Evolutionary conservation across 352 stramenopile species (phyloP).

Genomic region (Pythium apleroticum): DNA sequence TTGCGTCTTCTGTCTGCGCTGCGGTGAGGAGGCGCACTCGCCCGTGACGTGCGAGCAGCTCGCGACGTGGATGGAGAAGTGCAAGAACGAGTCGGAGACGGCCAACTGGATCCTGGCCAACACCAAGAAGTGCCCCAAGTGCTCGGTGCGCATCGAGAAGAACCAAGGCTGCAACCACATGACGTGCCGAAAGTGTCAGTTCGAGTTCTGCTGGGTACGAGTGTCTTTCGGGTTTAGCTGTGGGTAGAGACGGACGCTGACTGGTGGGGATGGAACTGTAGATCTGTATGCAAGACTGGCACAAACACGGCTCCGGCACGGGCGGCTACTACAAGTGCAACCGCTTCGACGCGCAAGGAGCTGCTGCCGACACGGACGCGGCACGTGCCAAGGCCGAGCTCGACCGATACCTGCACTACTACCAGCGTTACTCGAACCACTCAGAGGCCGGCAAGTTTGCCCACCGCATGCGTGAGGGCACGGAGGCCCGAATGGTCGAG

Average conservation of each 20-base stretch:
- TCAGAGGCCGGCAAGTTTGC: slow-evolving; percentile 96
- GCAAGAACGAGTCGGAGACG: slow-evolving; percentile 97
- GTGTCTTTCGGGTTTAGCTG: neutral
- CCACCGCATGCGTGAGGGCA: slow-evolving; percentile 94
- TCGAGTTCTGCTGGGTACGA: slow-evolving; percentile 98
- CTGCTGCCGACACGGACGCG: slow-evolving; percentile 73
- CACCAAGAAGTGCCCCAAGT: slow-evolving; percentile 99
- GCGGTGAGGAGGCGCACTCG: slow-evolving; percentile 96
- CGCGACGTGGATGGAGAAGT: slow-evolving; percentile 95
- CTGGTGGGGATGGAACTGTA: slow-evolving; percentile 6
- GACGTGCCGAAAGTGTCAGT: slow-evolving; percentile 91
- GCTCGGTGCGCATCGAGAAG: slow-evolving; percentile 98
- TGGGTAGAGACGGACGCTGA: neutral
- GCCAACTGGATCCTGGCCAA: slow-evolving; percentile 99
- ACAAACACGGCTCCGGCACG: slow-evolving; percentile 95
- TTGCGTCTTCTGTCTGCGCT: slow-evolving; percentile 91
- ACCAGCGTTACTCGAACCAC: slow-evolving; percentile 98
- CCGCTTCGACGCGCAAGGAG: slow-evolving; percentile 88
- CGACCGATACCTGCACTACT: slow-evolving; percentile 99
- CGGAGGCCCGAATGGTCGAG: slow-evolving; percentile 95
- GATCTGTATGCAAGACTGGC: slow-evolving; percentile 96
- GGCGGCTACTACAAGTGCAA: slow-evolving; percentile 99
- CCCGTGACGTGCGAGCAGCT: slow-evolving; percentile 94
- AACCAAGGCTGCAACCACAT: slow-evolving; percentile 99
- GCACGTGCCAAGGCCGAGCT: slow-evolving; percentile 95